Conservation (phyloP, 176 grass and related monocot genomes). For the Oryza coarctata region DNA sequence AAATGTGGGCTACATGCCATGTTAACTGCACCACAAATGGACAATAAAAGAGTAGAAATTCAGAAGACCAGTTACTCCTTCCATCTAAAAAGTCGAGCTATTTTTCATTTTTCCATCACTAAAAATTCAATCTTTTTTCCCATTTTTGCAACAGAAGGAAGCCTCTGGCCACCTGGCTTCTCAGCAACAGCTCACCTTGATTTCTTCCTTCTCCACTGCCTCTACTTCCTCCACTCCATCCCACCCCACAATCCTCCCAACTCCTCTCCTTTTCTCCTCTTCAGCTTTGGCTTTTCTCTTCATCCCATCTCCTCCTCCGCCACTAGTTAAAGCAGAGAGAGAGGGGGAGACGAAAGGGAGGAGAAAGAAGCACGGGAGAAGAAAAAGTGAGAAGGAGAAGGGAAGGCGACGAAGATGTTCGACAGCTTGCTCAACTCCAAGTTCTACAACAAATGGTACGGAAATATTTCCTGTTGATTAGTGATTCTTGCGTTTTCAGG, state of each 20-base stretch:
- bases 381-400: neutral
- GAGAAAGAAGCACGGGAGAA: neutral
- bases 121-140: neutral
- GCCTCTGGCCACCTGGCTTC: slow-evolving; percentile 29
- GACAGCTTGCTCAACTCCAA: slow-evolving; percentile 68
- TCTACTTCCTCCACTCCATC: neutral
- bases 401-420: slow-evolving; percentile 55
- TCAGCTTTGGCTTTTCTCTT: slow-evolving; percentile 37
- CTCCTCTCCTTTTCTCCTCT: slow-evolving; percentile 34
- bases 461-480: neutral
- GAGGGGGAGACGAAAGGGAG: neutral
- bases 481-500: neutral
- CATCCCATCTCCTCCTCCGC: neutral
- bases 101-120: neutral
- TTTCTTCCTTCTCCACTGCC: slow-evolving; percentile 46
- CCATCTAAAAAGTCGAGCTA: neutral
- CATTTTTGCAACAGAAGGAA: neutral
- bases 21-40: slow-evolving; percentile 28
- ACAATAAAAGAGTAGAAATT: slow-evolving; percentile 13
- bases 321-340: slow-evolving; percentile 13
- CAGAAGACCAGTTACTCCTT: neutral
- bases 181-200: slow-evolving; percentile 50
- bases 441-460: slow-evolving; percentile 86
- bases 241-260: slow-evolving; percentile 22
- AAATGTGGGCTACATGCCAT: neutral